A percentile compares a stretch with the other conserved stretches of the same genome.
phyloP scores from a whole-genome alignment of 768 basidiomycete species.

The Tricholoma furcatifolium region DNA sequence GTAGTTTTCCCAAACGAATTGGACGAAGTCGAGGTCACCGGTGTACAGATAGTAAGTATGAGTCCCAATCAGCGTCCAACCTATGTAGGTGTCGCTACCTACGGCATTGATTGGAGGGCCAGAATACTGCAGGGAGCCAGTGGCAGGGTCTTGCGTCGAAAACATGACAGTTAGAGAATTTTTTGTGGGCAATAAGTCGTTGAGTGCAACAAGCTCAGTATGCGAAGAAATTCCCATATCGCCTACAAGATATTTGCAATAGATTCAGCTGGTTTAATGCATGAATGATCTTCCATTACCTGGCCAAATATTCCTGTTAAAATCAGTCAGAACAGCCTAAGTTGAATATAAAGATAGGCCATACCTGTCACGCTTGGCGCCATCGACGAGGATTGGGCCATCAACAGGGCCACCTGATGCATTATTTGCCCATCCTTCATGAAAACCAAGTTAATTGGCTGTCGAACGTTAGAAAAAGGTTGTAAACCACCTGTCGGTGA shows the following conservation, averaged over 20 bases:
- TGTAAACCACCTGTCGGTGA: conserved; percentile 13
- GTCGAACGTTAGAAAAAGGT: neutral
- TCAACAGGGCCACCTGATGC: conserved; percentile 45
- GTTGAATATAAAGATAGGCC: conserved; percentile 5
- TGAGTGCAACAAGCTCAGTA: conserved; percentile 33
- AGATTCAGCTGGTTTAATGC: too few species aligned
- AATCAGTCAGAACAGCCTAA: neutral
- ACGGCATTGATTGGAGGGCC: conserved; percentile 35
- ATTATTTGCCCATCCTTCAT: conserved; percentile 45
- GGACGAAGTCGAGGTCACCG: conserved; percentile 43
- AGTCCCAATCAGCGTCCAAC: conserved; percentile 47
- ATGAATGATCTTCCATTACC: conserved; percentile 8
- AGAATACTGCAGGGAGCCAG: conserved; percentile 46
- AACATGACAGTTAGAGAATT: conserved; percentile 51
- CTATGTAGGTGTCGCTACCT: conserved; percentile 45
- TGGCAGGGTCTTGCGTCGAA: conserved; percentile 41
- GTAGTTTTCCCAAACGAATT: conserved; percentile 44
- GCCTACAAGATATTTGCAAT: conserved; percentile 17
- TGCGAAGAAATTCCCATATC: conserved; percentile 44
- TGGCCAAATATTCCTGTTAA: conserved; percentile 27
- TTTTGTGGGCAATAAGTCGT: conserved; percentile 36
- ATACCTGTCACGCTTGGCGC: conserved; percentile 50
- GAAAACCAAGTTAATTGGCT: neutral
- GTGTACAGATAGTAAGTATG: conserved; percentile 45
- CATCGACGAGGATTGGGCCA: conserved; percentile 53